These are phyloP conservation scores for Abortiporus biennis DNA, from an alignment of 1,284 basidiomycete genomes.

Conservation along the genomic window DNA sequence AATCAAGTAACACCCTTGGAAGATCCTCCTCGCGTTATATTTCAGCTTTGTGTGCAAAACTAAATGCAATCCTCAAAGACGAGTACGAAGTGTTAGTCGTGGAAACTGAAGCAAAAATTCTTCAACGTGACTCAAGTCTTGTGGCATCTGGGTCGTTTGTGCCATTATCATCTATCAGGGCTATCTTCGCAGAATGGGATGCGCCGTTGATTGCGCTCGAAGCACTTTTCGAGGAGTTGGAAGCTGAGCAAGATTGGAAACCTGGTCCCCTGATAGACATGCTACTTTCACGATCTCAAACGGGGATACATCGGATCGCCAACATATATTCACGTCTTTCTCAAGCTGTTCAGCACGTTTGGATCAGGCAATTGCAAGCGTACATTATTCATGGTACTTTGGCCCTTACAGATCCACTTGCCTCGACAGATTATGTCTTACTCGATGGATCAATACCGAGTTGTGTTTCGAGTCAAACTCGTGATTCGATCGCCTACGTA, in stretches of 20 bases:
- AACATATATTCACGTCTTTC: conserved; percentile 63
- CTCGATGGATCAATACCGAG: conserved; percentile 66
- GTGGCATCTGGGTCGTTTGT: conserved; percentile 76
- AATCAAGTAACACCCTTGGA: conserved; percentile 43
- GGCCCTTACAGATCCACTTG: conserved; percentile 50
- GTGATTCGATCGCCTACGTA: conserved; percentile 81
- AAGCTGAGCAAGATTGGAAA: conserved; percentile 49
- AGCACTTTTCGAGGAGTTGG: conserved; percentile 55
- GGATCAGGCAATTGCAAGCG: conserved; percentile 71
- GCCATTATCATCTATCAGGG: conserved; percentile 74
- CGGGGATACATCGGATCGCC: conserved; percentile 72
- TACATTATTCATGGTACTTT: conserved; percentile 76
- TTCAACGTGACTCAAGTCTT: conserved; percentile 62
- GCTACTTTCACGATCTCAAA: conserved; percentile 60
- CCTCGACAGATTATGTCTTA: conserved; percentile 46
- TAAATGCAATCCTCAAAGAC: conserved; percentile 65
- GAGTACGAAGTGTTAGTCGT: conserved; percentile 81
- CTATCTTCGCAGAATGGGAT: conserved; percentile 81
- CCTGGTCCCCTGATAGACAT: conserved; percentile 77
- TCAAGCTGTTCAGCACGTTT: conserved; percentile 70
- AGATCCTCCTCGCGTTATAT: conserved; percentile 69
- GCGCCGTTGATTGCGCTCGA: conserved; percentile 69
- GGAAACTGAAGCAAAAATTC: conserved; percentile 73
- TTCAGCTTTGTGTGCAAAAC: conserved; percentile 66
- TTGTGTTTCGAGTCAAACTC: conserved; percentile 63